phyloP scores from a whole-genome alignment of 768 basidiomycete species.

The Russula sp. region DNA sequence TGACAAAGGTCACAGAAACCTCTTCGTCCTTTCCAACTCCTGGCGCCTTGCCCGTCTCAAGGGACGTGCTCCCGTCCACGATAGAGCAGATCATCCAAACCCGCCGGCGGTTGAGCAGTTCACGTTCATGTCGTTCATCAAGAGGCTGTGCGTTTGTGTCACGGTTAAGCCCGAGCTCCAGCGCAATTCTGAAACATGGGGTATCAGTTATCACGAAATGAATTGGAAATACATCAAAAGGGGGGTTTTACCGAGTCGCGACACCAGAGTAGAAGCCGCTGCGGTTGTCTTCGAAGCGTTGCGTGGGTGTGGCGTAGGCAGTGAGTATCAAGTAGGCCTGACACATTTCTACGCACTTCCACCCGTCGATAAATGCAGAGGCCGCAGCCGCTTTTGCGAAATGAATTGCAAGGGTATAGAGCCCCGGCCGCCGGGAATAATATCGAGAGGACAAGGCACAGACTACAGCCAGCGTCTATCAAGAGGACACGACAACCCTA shows the following conservation, averaged over 20 bases:
- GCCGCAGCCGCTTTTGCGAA: slow-evolving; percentile 58
- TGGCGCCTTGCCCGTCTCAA: slow-evolving; percentile 67
- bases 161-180: slow-evolving; percentile 62
- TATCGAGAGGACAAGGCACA: slow-evolving; percentile 66
- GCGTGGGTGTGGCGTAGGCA: slow-evolving; percentile 53
- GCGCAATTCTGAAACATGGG: slow-evolving; percentile 46
- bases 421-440: slow-evolving; percentile 45
- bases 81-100: slow-evolving; percentile 74
- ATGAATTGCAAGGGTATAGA: slow-evolving; percentile 52
- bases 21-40: slow-evolving; percentile 63
- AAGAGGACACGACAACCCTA: neutral
- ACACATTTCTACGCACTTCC: slow-evolving; percentile 65
- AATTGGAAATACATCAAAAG: neutral
- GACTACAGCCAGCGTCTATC: slow-evolving; percentile 32
- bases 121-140: slow-evolving; percentile 51
- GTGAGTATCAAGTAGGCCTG: slow-evolving; percentile 69
- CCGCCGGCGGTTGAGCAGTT: slow-evolving; percentile 61
- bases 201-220: neutral
- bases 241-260: slow-evolving; percentile 45
- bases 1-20: slow-evolving; percentile 29
- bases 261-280: slow-evolving; percentile 69
- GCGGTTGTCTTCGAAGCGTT: slow-evolving; percentile 62
- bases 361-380: slow-evolving; percentile 50
- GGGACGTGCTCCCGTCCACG: slow-evolving; percentile 67
- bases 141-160: slow-evolving; percentile 34